Evolutionary conservation across 2,329 filamentous ascomycete genomes (phyloP).

Genomic region (Diaporthe eres): DNA sequence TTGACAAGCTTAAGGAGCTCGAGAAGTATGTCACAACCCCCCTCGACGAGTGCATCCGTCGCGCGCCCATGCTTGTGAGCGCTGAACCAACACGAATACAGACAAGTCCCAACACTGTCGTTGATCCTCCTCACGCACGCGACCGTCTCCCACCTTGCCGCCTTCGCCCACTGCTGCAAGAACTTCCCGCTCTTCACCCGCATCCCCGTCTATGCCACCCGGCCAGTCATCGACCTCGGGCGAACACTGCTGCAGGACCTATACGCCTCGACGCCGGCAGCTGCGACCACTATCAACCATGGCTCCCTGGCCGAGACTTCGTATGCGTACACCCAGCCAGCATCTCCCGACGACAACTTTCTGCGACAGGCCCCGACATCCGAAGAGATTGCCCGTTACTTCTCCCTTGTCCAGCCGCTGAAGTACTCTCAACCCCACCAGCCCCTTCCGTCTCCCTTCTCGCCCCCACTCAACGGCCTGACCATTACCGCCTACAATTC

Average conservation of each 20-base stretch:
- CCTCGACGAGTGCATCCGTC: background rate
- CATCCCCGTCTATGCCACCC: conserved; percentile 94
- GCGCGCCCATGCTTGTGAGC: background rate
- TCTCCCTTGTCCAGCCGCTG: conserved; percentile 88
- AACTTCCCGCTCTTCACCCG: conserved; percentile 92
- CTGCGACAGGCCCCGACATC: conserved; percentile 79
- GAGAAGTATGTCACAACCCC: conserved; percentile 77
- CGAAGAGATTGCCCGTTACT: conserved; percentile 94
- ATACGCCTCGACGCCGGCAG: conserved; percentile 90
- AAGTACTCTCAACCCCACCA: conserved; percentile 98
- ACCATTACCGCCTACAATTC: conserved; percentile 98
- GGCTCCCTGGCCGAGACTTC: conserved; percentile 77
- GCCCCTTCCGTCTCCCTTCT: conserved; percentile 87
- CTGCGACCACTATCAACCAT: conserved; percentile 84
- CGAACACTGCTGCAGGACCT: conserved; percentile 92
- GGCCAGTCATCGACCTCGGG: conserved; percentile 92
- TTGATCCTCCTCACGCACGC: conserved; percentile 95
- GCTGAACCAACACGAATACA: conserved; percentile 53
- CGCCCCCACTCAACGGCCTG: conserved; percentile 88
- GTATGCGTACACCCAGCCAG: conserved; percentile 67
- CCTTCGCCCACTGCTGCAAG: conserved; percentile 97
- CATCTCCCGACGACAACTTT: conserved; percentile 67
- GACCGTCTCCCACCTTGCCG: conserved; percentile 90
- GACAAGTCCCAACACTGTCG: conserved; percentile 91
- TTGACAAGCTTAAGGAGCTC: conserved; percentile 84